Base-by-base conservation (phyloP, 176 grass and related monocot species). In the Oryza longistaminata region DNA sequence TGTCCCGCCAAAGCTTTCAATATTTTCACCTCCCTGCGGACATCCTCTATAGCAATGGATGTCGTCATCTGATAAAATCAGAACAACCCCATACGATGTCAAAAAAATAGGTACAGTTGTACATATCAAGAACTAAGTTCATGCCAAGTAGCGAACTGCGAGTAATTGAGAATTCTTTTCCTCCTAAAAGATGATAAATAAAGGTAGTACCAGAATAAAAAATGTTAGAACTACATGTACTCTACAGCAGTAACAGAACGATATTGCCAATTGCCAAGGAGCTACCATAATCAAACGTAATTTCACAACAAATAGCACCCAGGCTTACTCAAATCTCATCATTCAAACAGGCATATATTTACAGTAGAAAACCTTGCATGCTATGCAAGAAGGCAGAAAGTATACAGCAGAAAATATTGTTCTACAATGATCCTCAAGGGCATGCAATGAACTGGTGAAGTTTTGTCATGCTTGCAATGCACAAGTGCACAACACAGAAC, bases 41-140 rank as follows among this genome's bases (percentile, higher is more conserved):
- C 93, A 90, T 95, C 93, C 71, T 95, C 93, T 66, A 92, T 92
- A 71, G 93, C 93, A 83, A 95, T 92, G 68, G 93, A 91, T 74
- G 93, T 95, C 13, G 90, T 95, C 93, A 95, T 95, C 93, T 95
- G 86, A 83, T 25, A 88, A 85, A 76, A 89, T 62, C 21, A 68
- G 11, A 92, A 43, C 33, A 86, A 34, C 9, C 37, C 4, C 64
- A 68, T 37, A 26, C n/a, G 21, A 34, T 66, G 71, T 70, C 44
- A 64, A 60, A 34, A 34, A 22, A 0, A 33, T 37, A 37, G 35
- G 39, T 13, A 49, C 55, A 24, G 29, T 0, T 33, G 27, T 13
- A 49, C 44, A 82, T 19, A 71, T 19, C 11, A 82, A 42, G 52
- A 71, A 65, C 29, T 61, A 81, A 46, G 77, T 64, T 85, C 39